A percentile compares a stretch with the other conserved stretches of the same genome.
phyloP scores from a whole-genome alignment of 75 land plant genomes.

The Cryptomeria japonica region DNA sequence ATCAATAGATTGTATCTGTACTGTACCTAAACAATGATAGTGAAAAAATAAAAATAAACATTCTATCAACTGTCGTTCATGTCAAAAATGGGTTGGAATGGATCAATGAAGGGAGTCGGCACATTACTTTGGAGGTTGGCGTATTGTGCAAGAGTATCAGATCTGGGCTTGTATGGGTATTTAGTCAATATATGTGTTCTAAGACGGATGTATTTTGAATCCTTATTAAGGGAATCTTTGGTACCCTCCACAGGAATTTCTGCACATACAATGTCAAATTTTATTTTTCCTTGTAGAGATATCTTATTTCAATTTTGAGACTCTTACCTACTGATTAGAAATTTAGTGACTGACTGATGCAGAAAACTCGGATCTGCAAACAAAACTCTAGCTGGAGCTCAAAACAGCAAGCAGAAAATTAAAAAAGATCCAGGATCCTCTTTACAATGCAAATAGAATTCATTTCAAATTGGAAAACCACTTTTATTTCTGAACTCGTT shows the following conservation, averaged over 20 bases:
- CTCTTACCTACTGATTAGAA: background rate
- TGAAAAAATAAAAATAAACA: background rate
- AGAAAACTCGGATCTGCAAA: background rate
- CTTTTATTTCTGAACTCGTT: too few relatives aligned
- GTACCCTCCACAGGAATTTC: background rate
- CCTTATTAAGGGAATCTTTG: background rate
- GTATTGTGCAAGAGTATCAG: background rate
- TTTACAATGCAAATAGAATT: too few relatives aligned
- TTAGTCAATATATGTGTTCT: background rate
- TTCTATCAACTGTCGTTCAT: background rate
- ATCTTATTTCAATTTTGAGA: background rate
- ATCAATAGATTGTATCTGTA: background rate
- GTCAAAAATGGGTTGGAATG: background rate
- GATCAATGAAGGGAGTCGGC: background rate
- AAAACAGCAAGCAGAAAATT: too few relatives aligned
- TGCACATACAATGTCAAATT: too few relatives aligned
- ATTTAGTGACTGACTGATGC: background rate
- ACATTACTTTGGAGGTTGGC: background rate
- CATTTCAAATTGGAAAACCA: too few relatives aligned
- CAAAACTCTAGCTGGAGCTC: background rate
- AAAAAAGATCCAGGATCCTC: too few relatives aligned
- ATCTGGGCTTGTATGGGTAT: background rate
- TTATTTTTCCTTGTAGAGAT: too few relatives aligned
- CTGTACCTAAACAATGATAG: background rate
- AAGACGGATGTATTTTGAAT: background rate